A percentile compares a stretch with the other conserved stretches of the same genome.
These are phyloP conservation scores for Colletotrichum gloeosporioides DNA, from an alignment of 2,329 filamentous ascomycete species.

Conservation along the genomic window DNA sequence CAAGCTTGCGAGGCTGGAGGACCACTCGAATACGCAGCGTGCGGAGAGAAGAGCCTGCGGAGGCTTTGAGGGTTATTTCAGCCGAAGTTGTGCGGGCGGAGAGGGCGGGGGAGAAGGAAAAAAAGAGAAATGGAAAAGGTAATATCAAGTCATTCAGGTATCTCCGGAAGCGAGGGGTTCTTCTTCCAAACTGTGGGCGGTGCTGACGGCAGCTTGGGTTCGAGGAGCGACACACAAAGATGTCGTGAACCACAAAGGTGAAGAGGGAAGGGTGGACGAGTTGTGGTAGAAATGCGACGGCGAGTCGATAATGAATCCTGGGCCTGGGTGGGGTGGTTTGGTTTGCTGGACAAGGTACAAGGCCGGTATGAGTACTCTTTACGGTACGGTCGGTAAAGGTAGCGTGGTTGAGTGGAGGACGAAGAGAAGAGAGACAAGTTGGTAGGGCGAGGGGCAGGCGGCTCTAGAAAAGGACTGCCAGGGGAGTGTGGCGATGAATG, in stretches of 20 bases:
- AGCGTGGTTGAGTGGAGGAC: slow-evolving; percentile 14
- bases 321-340: slow-evolving; percentile 13
- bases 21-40: background rate
- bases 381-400: background rate
- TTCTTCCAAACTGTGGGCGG: background rate
- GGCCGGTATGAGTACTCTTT: slow-evolving; percentile 10
- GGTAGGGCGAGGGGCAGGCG: slow-evolving; percentile 21
- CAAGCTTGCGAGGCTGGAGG: slow-evolving; percentile 5
- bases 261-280: slow-evolving; percentile 20
- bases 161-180: background rate
- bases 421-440: slow-evolving; percentile 21
- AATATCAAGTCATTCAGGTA: slow-evolving; percentile 19
- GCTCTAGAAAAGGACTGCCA: slow-evolving; percentile 21
- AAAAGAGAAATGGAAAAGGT: background rate
- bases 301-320: slow-evolving; percentile 18
- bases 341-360: slow-evolving; percentile 12
- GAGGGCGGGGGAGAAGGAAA: background rate
- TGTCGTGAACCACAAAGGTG: slow-evolving; percentile 5
- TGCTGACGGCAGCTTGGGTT: background rate
- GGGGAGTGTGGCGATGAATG: slow-evolving; percentile 24
- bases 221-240: background rate
- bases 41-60: background rate
- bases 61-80: background rate
- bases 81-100: background rate
- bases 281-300: slow-evolving; percentile 21